Evolutionary conservation across 768 basidiomycete genomes (phyloP), one percentile per base, ranked within the genome.

Genomic region (Baorangia bicolor): DNA sequence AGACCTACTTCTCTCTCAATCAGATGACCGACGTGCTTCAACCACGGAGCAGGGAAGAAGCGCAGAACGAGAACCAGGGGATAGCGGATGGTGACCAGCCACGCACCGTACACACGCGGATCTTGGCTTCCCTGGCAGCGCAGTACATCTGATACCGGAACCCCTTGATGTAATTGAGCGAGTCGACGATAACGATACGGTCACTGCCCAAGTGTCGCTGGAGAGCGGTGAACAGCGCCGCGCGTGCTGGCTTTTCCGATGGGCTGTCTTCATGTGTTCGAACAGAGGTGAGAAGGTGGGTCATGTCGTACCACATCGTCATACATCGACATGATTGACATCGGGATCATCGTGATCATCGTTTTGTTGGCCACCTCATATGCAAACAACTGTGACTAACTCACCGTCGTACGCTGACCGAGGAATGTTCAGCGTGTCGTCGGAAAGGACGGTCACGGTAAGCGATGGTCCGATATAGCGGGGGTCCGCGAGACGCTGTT

Each of bases 141-240:
- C 96, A 98, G 69, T 98, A 97, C 76, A 99, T 86, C 71, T 99
- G 97, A 72, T 99, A 99, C 30, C 97, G 86, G 69, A 94, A 97
- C 12, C 96, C 96, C 70, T 99, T 98, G 80, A 98, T 98, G 73
- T 99, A 98, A 68, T 98, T 98, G 62, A 90, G 81, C 14, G 87
- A 84, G 67, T 99, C 97, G 57, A 94, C 81, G 61, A 99, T 90
- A 55, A 97, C 79, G 64, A 98, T 84, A 0, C 84, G 89, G 64
- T 91, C 85, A 34, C 73, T 70, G 23, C 81, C 78, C 60, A 99
- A 78, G 33, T 82, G 78, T 13, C 97, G 80, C 62, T 88, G 92
- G 48, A 94, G 77, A 1, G 91, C 84, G 1, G 94, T 85, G 70
- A 96, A 93, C 21, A 96, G 78, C 12, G 88, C 78, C 5, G 81